A percentile compares a stretch with the other conserved stretches of the same genome.
These are phyloP conservation scores for Saturnispora quitensis DNA, from an alignment of 805 yeast species.

Conservation along the genomic window DNA sequence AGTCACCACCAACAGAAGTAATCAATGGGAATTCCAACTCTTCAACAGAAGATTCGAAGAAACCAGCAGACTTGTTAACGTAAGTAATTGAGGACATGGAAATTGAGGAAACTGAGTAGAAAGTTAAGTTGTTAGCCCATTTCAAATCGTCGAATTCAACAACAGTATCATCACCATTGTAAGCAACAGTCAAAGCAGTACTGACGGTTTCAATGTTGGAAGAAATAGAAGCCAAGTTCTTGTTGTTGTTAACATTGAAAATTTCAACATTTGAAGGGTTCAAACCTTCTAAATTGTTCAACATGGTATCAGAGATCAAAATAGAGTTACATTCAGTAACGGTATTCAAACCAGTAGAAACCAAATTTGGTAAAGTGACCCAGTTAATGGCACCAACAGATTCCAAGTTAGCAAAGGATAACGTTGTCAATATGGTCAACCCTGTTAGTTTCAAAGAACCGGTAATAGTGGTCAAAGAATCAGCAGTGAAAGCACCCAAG, in stretches of 20 bases:
- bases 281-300: conserved; percentile 61
- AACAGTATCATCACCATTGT: conserved; percentile 72
- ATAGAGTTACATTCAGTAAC: conserved; percentile 67
- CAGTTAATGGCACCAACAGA: conserved; percentile 75
- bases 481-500: conserved; percentile 65
- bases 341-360: conserved; percentile 60
- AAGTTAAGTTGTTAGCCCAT: conserved; percentile 83
- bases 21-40: conserved; percentile 47
- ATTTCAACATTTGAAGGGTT: conserved; percentile 37
- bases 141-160: conserved; percentile 59
- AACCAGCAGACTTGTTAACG: conserved; percentile 76
- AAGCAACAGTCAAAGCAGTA: conserved; percentile 67
- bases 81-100: conserved; percentile 57
- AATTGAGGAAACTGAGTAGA: conserved; percentile 71
- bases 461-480: conserved; percentile 63
- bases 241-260: conserved; percentile 88
- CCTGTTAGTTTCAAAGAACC: conserved; percentile 55
- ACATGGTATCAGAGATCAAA: conserved; percentile 63
- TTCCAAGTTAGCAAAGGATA: conserved; percentile 70
- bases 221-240: conserved; percentile 59
- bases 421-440: conserved; percentile 56
- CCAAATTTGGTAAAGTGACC: conserved; percentile 81
- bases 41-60: conserved; percentile 62
- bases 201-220: conserved; percentile 69
- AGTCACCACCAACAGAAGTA: conserved; percentile 66